Evolutionary conservation across 352 stramenopile genomes (phyloP), one percentile per base, ranked within the genome.

Genomic region (Globisporangium megalacanthum): DNA sequence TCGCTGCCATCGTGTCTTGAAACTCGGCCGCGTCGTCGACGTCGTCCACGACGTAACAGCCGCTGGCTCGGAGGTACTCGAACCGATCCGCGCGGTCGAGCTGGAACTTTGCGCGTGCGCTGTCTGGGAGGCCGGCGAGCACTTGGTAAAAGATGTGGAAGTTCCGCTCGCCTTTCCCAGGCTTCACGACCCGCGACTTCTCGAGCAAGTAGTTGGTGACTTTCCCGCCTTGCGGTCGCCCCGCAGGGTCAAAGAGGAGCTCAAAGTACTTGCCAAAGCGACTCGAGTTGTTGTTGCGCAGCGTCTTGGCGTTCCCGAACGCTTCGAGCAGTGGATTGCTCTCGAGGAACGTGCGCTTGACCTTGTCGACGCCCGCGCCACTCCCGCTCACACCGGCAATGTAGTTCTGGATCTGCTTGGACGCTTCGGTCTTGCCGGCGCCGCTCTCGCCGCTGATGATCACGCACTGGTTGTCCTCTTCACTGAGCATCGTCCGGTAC

Each of bases 71-170:
- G 10, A 98, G 61, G 72, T 97, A 98, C 13, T 90, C 67, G 63
- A 87, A 98, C 20, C 75, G 72, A 8, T 95, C 79, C 0, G 86
- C 74, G 25, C 57, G 57, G 31, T 88, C 81, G 35, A 98, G 69
- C 14, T 77, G 64, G 31, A 97, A 69, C 44, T 94, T 87, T 44
- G 83, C 55, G 11, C 73, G 74, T 13, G 83, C 84, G n/a, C 56
- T 66, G n/a, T 61, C 44, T 0, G 82, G 80, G 7, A 93, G 50
- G 3, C 83, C 89, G 0, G 81, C 74, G 14, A 96, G 56, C 19
- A 98, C 56, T 69, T 98, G 92, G 60, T 98, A 98, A 60, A 98
- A 98, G 45, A 97, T 92, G 67, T 98, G 94, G 68, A 98, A 98
- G 59, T 97, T 97, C 22, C 94, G 73, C 69, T 98, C 92, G 20